Percentiles rank a stretch among this genome's conserved stretches.
Evolutionary conservation across 1,139 yeast genomes (phyloP).

Genomic region (Magnusiomyces tetraspermus): DNA sequence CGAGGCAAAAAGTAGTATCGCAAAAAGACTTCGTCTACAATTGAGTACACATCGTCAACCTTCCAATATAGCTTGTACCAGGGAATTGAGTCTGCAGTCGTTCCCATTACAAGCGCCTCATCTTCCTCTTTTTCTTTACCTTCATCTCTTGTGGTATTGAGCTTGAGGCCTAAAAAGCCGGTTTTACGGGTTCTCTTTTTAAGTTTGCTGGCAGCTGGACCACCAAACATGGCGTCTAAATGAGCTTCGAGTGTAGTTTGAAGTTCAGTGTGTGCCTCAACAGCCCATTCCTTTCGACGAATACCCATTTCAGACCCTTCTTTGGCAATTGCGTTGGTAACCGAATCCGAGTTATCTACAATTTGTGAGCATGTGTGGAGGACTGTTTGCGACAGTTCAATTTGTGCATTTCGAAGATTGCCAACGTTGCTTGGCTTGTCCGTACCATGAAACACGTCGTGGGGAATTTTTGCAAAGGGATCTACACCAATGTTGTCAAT

Average conservation of each 20-base stretch:
- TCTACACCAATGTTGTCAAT: not conserved
- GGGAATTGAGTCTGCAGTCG: slow-evolving; percentile 20
- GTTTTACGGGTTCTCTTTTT: slow-evolving; percentile 4
- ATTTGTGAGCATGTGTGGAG: slow-evolving; percentile 23
- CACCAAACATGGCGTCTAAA: slow-evolving; percentile 1
- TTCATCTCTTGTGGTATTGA: not conserved
- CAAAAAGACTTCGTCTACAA: slow-evolving; percentile 18
- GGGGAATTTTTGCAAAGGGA: not conserved
- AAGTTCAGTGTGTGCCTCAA: slow-evolving; percentile 33
- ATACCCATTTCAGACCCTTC: slow-evolving; percentile 20
- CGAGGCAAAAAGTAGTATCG: slow-evolving; percentile 25
- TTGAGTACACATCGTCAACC: slow-evolving; percentile 32
- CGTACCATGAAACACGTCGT: not conserved
- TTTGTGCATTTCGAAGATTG: not conserved
- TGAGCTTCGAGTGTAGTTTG: slow-evolving; percentile 25
- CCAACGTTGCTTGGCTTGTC: not conserved
- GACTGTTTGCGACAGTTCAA: slow-evolving; percentile 18
- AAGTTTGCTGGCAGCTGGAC: not conserved
- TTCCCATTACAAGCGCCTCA: not conserved
- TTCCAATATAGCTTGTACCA: slow-evolving; percentile 35
- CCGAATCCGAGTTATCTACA: slow-evolving; percentile 18
- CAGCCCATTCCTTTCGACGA: slow-evolving; percentile 30
- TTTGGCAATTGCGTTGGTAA: slow-evolving; percentile 20
- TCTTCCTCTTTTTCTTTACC: not conserved
- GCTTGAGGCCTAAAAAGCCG: not conserved